Percentiles rank a stretch among this genome's conserved stretches.
Evolutionary conservation across 495 filamentous ascomycete genomes (phyloP).

Genomic region (Aspergillus baeticus): DNA sequence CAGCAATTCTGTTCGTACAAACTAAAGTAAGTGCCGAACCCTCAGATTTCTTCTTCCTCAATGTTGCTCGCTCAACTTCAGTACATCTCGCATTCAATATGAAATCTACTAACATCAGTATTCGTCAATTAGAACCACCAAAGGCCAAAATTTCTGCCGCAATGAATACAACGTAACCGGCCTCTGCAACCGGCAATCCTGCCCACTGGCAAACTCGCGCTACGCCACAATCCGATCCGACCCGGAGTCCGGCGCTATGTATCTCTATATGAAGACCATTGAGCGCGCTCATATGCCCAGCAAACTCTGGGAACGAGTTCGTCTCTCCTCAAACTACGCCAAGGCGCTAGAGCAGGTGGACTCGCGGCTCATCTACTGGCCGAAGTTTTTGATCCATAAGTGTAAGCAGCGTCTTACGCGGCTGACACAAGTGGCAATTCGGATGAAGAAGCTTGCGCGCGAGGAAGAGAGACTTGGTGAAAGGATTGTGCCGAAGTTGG

Average conservation of each 20-base stretch:
- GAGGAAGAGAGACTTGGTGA: constrained; percentile 93
- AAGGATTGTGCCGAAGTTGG: constrained; percentile 81
- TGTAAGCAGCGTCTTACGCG: constrained; percentile 97
- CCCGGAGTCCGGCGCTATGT: constrained; percentile 77
- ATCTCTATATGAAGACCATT: constrained; percentile 96
- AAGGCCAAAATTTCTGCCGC: constrained; percentile 90
- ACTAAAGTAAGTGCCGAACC: constrained; percentile 65
- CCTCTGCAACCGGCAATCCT: constrained; percentile 91
- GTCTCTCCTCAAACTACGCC: constrained; percentile 85
- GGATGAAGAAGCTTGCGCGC: constrained; percentile 76
- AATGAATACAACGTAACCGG: constrained; percentile 96
- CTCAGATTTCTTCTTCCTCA: constrained; percentile 1
- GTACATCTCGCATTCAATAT: neutral
- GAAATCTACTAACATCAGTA: constrained; percentile 16
- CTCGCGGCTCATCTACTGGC: constrained; percentile 88
- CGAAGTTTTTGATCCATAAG: constrained; percentile 92
- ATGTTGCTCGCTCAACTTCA: neutral
- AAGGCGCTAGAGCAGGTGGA: constrained; percentile 88
- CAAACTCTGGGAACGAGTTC: constrained; percentile 94
- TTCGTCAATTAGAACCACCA: constrained; percentile 65
- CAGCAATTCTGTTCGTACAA: constrained; percentile 98
- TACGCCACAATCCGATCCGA: constrained; percentile 92
- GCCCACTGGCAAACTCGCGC: constrained; percentile 91
- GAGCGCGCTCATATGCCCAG: constrained; percentile 87
- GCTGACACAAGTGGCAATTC: constrained; percentile 87